phyloP scores from a whole-genome alignment of 371 early-diverging fungal species.

The Zychaea mexicana region DNA sequence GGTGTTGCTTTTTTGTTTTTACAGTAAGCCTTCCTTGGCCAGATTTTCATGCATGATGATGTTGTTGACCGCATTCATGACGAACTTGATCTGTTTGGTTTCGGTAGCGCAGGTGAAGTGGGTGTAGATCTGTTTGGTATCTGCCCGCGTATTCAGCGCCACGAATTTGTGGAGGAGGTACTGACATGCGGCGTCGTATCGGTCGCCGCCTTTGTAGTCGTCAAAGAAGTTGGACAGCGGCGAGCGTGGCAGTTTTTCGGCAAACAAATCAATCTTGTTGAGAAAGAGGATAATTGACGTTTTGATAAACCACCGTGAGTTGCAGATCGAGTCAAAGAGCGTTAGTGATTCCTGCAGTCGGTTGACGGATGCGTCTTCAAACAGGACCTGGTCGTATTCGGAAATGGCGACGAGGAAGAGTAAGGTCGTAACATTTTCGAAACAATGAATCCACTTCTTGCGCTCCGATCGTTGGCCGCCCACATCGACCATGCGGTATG shows the following conservation, averaged over 20 bases:
- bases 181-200: constrained; percentile 61
- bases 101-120: constrained; percentile 98
- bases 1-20: constrained; percentile 18
- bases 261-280: constrained; percentile 34
- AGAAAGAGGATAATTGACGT: constrained; percentile 24
- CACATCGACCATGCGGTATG: constrained; percentile 91
- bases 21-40: constrained; percentile 86
- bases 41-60: constrained; percentile 91
- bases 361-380: constrained; percentile 26
- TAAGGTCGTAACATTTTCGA: constrained; percentile 91
- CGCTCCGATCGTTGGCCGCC: constrained; percentile 90
- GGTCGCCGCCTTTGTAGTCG: constrained; percentile 41
- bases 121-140: constrained; percentile 55
- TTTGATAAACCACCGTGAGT: constrained; percentile 27
- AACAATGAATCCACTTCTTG: constrained; percentile 92
- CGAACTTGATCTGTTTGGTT: constrained; percentile 95
- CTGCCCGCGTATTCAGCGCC: constrained; percentile 37
- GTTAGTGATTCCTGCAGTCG: constrained; percentile 26
- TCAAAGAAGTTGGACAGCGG: constrained; percentile 26
- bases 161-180: constrained; percentile 50
- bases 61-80: constrained; percentile 94
- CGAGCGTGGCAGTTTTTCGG: constrained; percentile 20
- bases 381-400: constrained; percentile 26
- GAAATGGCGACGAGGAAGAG: constrained; percentile 75
- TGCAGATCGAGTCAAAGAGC: constrained; percentile 31